phyloP scores from a whole-genome alignment of 345 rosid species.

The Lagerstroemia speciosa region DNA sequence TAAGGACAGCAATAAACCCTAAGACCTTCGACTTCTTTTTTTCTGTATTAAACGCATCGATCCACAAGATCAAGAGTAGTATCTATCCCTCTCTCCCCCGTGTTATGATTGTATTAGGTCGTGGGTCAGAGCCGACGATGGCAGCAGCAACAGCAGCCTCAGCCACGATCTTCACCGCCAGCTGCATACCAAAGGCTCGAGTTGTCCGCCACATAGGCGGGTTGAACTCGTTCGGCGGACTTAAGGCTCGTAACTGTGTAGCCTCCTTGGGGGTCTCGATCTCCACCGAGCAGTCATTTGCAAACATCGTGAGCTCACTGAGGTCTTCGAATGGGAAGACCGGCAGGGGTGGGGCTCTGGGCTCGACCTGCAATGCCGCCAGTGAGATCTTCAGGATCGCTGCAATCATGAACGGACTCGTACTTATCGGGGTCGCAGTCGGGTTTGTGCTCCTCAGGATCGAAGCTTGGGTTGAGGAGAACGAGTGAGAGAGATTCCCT shows the following conservation, averaged over 20 bases:
- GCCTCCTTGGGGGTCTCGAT: conserved; percentile 26
- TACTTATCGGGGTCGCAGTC: conserved; percentile 18
- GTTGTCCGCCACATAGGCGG: conserved; percentile 29
- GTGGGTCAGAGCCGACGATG: background rate
- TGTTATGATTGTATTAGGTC: conserved; percentile 3
- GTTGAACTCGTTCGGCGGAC: conserved; percentile 36
- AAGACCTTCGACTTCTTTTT: no score
- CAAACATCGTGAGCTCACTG: conserved; percentile 36
- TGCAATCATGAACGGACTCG: conserved; percentile 17
- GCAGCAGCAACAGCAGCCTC: conserved; percentile 21
- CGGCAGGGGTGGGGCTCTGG: conserved; percentile 22
- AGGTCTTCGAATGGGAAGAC: conserved; percentile 15
- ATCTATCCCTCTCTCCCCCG: background rate
- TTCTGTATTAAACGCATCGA: no score
- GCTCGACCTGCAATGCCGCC: conserved; percentile 24
- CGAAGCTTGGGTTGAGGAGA: conserved; percentile 15
- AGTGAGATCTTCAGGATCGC: conserved; percentile 19
- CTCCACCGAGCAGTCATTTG: conserved; percentile 29
- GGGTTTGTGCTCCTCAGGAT: conserved; percentile 19
- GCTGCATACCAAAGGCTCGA: conserved; percentile 9
- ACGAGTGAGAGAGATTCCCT: background rate
- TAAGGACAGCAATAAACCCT: background rate
- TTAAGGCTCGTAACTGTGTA: conserved; percentile 36
- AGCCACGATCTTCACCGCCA: conserved; percentile 16
- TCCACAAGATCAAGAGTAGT: no score